These are phyloP conservation scores for Xylaria polymorpha DNA, from an alignment of 2,329 filamentous ascomycete species.

Conservation along the genomic window DNA sequence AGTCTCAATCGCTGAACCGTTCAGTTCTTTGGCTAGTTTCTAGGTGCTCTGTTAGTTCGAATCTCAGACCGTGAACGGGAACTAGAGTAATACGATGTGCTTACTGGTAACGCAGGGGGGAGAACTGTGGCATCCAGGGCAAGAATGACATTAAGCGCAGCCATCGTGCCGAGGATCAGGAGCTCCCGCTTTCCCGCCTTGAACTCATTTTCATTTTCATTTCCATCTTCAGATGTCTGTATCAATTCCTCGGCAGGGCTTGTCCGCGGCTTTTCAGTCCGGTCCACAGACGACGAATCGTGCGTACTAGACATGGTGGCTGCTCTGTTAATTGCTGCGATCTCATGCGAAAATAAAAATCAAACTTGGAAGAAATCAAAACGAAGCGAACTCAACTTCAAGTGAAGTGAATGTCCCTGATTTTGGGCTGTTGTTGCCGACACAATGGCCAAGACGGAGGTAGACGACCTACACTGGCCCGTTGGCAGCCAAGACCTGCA, in stretches of 20 bases:
- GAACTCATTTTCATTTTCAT: constrained; percentile 14
- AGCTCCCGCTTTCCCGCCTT: constrained; percentile 24
- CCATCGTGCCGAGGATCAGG: constrained; percentile 28
- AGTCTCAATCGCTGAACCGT: constrained; percentile 29
- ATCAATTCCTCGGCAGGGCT: neutral
- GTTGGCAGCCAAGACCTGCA: constrained; percentile 5
- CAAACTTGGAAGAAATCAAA: neutral
- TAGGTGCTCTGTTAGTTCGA: constrained; percentile 17
- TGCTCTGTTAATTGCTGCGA: neutral
- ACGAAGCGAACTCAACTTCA: neutral
- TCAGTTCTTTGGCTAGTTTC: constrained; percentile 24
- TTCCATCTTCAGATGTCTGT: constrained; percentile 7
- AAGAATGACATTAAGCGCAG: constrained; percentile 30
- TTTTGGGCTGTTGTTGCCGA: constrained; percentile 1
- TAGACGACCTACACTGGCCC: neutral
- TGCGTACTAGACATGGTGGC: constrained; percentile 1
- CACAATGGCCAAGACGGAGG: constrained; percentile 9
- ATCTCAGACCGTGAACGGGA: neutral
- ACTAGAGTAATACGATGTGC: neutral
- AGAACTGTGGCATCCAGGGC: constrained; percentile 28
- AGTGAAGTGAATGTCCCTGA: neutral
- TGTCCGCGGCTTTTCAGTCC: constrained; percentile 1
- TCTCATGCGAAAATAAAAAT: neutral
- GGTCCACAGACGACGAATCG: constrained; percentile 8
- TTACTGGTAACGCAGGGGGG: constrained; percentile 25